These are phyloP conservation scores for Geotrichum klebahnii DNA, from an alignment of 1,139 yeast genomes.

Conservation along the genomic window DNA sequence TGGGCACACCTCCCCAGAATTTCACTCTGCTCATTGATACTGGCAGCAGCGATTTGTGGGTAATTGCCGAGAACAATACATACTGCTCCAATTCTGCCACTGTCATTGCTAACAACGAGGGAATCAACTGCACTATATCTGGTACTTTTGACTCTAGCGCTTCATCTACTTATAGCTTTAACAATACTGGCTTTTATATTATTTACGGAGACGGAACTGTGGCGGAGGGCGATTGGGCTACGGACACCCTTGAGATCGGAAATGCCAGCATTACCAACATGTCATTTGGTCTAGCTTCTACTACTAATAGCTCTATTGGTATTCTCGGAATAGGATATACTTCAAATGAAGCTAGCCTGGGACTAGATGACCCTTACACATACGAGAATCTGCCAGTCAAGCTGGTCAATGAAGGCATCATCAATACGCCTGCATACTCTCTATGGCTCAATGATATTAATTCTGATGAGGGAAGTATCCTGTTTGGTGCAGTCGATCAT, in stretches of 20 bases:
- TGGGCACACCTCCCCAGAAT: slow-evolving; percentile 32
- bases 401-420: slow-evolving; percentile 45
- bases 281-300: slow-evolving; percentile 33
- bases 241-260: slow-evolving; percentile 26
- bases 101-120: slow-evolving; percentile 21
- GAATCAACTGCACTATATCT: slow-evolving; percentile 23
- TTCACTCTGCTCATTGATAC: slow-evolving; percentile 48
- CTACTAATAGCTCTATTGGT: slow-evolving; percentile 34
- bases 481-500: slow-evolving; percentile 56
- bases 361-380: slow-evolving; percentile 28
- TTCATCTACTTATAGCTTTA: slow-evolving; percentile 27
- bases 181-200: slow-evolving; percentile 37
- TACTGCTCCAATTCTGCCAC: slow-evolving; percentile 38
- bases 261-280: slow-evolving; percentile 23
- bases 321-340: slow-evolving; percentile 39
- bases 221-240: slow-evolving; percentile 35
- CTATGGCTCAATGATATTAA: slow-evolving; percentile 44
- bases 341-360: slow-evolving; percentile 43
- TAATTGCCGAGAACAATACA: slow-evolving; percentile 40
- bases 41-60: slow-evolving; percentile 69
- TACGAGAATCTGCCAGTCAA: slow-evolving; percentile 43
- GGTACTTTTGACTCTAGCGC: slow-evolving; percentile 40
- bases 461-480: slow-evolving; percentile 43
- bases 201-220: slow-evolving; percentile 33
- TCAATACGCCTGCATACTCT: slow-evolving; percentile 46